Evolutionary conservation across 805 yeast genomes (phyloP).

Genomic region (Priceomyces medius): DNA sequence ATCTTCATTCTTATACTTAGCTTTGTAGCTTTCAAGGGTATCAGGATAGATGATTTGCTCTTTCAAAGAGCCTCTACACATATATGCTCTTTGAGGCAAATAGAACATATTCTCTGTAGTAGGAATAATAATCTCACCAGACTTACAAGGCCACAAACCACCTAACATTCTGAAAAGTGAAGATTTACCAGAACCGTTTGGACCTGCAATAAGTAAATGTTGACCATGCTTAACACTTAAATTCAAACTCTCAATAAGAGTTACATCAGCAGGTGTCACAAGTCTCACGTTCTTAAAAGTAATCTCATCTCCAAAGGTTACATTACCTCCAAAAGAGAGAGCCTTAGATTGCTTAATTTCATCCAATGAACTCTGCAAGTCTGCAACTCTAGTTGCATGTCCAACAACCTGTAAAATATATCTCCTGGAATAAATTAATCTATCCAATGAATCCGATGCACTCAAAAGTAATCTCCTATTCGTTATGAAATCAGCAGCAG

Average conservation of each 20-base stretch:
- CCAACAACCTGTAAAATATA: conserved; percentile 82
- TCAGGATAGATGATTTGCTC: conserved; percentile 92
- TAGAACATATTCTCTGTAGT: conserved; percentile 70
- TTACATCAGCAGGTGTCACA: conserved; percentile 80
- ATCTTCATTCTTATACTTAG: conserved; percentile 40
- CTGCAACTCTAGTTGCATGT: conserved; percentile 71
- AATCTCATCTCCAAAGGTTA: conserved; percentile 50
- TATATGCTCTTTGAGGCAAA: conserved; percentile 89
- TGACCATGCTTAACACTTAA: conserved; percentile 79
- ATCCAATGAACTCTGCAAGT: conserved; percentile 62
- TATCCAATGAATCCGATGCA: conserved; percentile 85
- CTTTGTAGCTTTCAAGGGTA: conserved; percentile 55
- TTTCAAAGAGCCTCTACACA: conserved; percentile 73
- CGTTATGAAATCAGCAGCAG: conserved; percentile 83
- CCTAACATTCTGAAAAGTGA: conserved; percentile 88
- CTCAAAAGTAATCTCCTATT: conserved; percentile 80
- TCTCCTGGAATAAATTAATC: conserved; percentile 80
- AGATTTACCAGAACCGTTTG: conserved; percentile 95
- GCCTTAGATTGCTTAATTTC: conserved; percentile 36
- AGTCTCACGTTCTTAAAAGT: conserved; percentile 76
- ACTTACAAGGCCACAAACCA: conserved; percentile 85
- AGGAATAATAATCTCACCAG: conserved; percentile 62
- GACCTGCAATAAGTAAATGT: conserved; percentile 87
- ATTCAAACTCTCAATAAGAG: conserved; percentile 61
- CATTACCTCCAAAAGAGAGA: conserved; percentile 14